phyloP scores from a whole-genome alignment of 306 rosid species.

The Vigna nakashimae region DNA sequence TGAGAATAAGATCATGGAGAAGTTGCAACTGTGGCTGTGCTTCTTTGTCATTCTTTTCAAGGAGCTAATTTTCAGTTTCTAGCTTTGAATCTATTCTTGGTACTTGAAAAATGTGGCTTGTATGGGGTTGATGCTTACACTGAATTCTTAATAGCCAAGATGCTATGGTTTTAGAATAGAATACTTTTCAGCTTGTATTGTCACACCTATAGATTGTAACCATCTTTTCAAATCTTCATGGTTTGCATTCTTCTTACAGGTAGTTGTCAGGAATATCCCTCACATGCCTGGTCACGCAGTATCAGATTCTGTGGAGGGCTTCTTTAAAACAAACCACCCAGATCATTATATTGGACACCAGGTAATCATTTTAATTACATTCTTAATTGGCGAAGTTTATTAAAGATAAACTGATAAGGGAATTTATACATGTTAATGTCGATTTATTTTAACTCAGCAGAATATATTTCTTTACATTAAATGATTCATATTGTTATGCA shows the following conservation, averaged over 20 bases:
- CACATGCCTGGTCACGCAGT: slow-evolving; percentile 65
- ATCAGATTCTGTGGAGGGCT: slow-evolving; percentile 72
- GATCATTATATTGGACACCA: slow-evolving; percentile 90
- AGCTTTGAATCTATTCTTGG: too few species aligned
- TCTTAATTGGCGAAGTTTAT: slow-evolving; percentile 17
- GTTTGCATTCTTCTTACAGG: slow-evolving; percentile 63
- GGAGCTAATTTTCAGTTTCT: too few species aligned
- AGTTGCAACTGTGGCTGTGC: neutral
- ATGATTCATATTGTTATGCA: slow-evolving; percentile 19
- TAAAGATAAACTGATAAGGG: slow-evolving; percentile 7
- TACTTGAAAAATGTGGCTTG: too few species aligned
- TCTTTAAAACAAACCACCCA: slow-evolving; percentile 86
- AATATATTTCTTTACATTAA: slow-evolving; percentile 25
- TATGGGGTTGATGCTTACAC: too few species aligned
- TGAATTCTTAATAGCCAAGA: neutral
- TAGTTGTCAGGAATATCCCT: slow-evolving; percentile 83
- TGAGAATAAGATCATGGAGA: neutral
- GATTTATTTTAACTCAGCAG: neutral
- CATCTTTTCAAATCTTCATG: slow-evolving; percentile 24
- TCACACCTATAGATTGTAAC: neutral
- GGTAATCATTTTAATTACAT: slow-evolving; percentile 54
- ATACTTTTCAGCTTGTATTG: neutral
- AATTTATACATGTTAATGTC: slow-evolving; percentile 2
- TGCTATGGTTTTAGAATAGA: neutral
- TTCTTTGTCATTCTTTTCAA: neutral